Conservation (phyloP, 2,329 filamentous ascomycete species). For the Microdochium trichocladiopsis region DNA sequence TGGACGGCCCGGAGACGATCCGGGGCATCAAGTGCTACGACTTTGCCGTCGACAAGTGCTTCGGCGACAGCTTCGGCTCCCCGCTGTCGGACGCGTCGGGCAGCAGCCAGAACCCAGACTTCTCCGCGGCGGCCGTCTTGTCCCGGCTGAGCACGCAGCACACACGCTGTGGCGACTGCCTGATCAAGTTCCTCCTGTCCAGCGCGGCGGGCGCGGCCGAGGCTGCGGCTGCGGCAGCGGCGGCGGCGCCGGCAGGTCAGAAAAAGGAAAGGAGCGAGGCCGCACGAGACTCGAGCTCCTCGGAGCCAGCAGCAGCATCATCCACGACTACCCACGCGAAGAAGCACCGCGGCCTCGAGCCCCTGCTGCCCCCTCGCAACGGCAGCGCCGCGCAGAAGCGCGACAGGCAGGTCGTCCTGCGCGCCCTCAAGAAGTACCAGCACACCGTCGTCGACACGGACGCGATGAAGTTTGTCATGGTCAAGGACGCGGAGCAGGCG, state of each 20-base stretch:
- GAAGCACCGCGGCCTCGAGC: slow-evolving; percentile 22
- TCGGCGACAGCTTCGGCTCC: slow-evolving; percentile 31
- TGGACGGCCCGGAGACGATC: slow-evolving; percentile 31
- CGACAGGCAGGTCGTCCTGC: slow-evolving; percentile 24
- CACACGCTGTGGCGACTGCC: slow-evolving; percentile 31
- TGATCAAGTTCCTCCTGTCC: slow-evolving; percentile 30
- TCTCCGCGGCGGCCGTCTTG: slow-evolving; percentile 29
- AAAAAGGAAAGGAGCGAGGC: not conserved
- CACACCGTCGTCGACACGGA: slow-evolving; percentile 31
- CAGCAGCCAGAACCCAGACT: slow-evolving; percentile 24
- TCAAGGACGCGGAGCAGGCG: slow-evolving; percentile 34
- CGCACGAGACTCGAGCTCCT: not conserved
- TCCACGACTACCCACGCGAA: not conserved
- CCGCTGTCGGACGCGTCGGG: slow-evolving; percentile 20
- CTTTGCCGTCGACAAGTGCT: slow-evolving; percentile 31
- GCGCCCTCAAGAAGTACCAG: slow-evolving; percentile 31
- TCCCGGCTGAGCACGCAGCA: slow-evolving; percentile 26
- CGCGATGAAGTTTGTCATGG: slow-evolving; percentile 30
- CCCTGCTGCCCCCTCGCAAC: slow-evolving; percentile 22
- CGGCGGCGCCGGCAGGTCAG: not conserved
- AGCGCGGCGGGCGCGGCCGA: slow-evolving; percentile 5
- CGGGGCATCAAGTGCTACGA: slow-evolving; percentile 29
- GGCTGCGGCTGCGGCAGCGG: not conserved
- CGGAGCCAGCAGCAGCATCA: not conserved
- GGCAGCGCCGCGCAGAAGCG: slow-evolving; percentile 15